Conservation (phyloP, 805 yeast species). For the Myxozyma neotropica region DNA sequence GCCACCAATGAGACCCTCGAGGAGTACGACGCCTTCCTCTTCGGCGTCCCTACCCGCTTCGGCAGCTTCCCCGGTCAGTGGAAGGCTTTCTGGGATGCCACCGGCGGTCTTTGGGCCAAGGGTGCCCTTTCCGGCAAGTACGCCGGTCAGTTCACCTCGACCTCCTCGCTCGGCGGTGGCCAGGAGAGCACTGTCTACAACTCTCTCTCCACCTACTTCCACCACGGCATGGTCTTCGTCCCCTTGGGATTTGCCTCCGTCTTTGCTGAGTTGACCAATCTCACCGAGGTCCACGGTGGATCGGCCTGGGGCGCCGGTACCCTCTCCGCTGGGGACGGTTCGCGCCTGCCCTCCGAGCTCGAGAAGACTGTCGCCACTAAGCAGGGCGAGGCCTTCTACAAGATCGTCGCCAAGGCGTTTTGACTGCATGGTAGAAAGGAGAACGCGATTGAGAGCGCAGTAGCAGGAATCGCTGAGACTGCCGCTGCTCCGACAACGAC, state of each 20-base stretch:
- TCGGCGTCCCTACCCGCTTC: slow-evolving; percentile 85
- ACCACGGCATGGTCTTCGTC: slow-evolving; percentile 78
- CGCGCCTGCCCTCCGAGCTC: slow-evolving; percentile 63
- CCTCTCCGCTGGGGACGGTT: slow-evolving; percentile 75
- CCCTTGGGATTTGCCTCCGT: slow-evolving; percentile 76
- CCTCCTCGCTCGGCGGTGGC: slow-evolving; percentile 81
- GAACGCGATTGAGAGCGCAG: slow-evolving; percentile 5
- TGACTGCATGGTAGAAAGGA: slow-evolving; percentile 25
- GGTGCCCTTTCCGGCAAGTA: slow-evolving; percentile 76
- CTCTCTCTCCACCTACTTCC: slow-evolving; percentile 64
- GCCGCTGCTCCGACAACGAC: not conserved
- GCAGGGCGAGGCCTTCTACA: slow-evolving; percentile 70
- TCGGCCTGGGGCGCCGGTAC: slow-evolving; percentile 89
- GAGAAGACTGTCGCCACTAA: slow-evolving; percentile 64
- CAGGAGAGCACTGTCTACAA: slow-evolving; percentile 72
- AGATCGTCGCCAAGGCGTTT: slow-evolving; percentile 43
- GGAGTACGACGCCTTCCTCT: slow-evolving; percentile 75
- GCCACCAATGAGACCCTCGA: slow-evolving; percentile 61
- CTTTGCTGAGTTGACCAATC: slow-evolving; percentile 54
- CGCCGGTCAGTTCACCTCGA: slow-evolving; percentile 70
- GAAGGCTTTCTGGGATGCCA: slow-evolving; percentile 73
- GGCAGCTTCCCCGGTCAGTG: slow-evolving; percentile 82
- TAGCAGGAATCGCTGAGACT: slow-evolving; percentile 5
- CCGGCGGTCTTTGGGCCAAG: slow-evolving; percentile 77
- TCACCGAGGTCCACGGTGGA: slow-evolving; percentile 74